Base-by-base conservation (phyloP, 148 eudicot genomes). In the Rhododendron simsii region DNA sequence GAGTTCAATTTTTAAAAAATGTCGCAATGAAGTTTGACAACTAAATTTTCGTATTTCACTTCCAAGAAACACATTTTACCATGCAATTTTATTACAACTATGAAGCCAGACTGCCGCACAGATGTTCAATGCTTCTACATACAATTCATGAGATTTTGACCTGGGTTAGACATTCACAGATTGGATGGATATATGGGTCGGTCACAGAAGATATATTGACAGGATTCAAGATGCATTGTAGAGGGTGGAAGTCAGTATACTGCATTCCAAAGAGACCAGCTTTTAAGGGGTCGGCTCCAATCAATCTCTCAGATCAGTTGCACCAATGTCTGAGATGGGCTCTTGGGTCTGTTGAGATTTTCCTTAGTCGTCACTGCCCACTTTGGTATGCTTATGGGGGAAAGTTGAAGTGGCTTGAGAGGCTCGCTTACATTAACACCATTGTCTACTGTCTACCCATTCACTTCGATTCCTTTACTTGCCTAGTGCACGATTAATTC, bases 181-280 rank as follows among this genome's bases (percentile, higher is more conserved):
- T 96, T 90, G 99, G 99, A 78, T 96, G 99, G 99, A 96, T 96
- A 63, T 96, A 96, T 50, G 99, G 99, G 23, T 96, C 98, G 8
- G 91, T 96, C 23, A 95, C 99, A 84, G 99, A 96, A 86, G 99
- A 96, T 89, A 96, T 96, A 28, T 89, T 96, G 87, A 96, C 98
- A 57, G 99, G 99, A 18, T 97, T 95, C 90, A 97, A 97, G 90
- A 97, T 97, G 99, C 98, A 97, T 67, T 97, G 99, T 53, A 90
- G 98, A 91, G 99, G 99, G 78, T 97, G 99, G 98, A 95, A 91
- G 84, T 95, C 99, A 78, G 95, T 96, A 28, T 97, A 97, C 87
- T 95, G 99, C 86, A 89, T 88, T 86, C 98, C 98, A 7, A 93
- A 93, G 87, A 92, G 96, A 88, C 88, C 98, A 7, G 95, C 96